Base-by-base conservation (phyloP, 129 eudicot species). In the Lonicera japonica region DNA sequence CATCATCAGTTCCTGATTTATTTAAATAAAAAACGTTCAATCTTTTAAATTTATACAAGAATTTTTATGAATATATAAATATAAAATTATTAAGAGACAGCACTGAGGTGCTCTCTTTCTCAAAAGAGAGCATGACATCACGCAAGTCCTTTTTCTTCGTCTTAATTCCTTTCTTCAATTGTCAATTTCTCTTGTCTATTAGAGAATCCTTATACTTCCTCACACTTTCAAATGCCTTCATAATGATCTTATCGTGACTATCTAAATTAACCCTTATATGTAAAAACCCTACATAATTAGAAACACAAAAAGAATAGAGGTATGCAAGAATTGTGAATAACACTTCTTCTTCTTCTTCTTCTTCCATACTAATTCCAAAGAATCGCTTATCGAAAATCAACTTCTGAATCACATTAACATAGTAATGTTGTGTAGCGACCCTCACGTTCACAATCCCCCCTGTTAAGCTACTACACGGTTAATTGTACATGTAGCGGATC, bases 281-380 rank as follows among this genome's bases (percentile, higher is more conserved):
- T 47, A 76, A 65, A 70, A 71, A 73, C 14, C 82, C 74, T 17
- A 76, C 0, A 61, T 63, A 81, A 62, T 81, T 83, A 9, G 67
- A 58, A n/a, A 72, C 64, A 54, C 76, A 23, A 1, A 80, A 76
- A 5, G 73, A 64, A 15, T 58, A 64, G 3, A 72, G 11, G 25
- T 64, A 45, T 4, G 17, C 11, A 12, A 68, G 56, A 18, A 60
- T 15, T 0, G 48, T 56, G 11, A 75, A 64, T 15, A 76, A 21
- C 0, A 63, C 77, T 39, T 54, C 52, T 0, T 81, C 85, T 0
- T 72, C 81, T 15, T 76, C 82, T 8, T 76, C 79, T 60, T 80
- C 71, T 17, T 59, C 54, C 40, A 1, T 48, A 3, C 75, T 76
- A 5, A 20, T n/a, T 11, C 75, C 81, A 11, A 75, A 75, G 38